phyloP scores from a whole-genome alignment of 1,284 basidiomycete species.

The Microstroma glucosiphilum region DNA sequence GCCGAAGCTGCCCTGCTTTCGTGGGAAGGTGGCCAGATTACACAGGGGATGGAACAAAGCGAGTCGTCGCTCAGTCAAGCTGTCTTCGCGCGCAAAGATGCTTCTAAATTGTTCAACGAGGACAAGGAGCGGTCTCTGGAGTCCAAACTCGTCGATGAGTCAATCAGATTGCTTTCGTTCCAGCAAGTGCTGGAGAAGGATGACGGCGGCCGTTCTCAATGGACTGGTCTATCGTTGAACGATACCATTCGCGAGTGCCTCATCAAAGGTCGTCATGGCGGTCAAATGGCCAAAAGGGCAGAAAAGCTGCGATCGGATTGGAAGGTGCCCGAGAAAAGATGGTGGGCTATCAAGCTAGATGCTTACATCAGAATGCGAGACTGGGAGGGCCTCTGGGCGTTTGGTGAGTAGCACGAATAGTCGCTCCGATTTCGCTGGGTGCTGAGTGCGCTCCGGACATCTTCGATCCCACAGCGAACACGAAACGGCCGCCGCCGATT shows the following conservation, averaged over 20 bases:
- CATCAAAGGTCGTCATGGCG: slow-evolving; percentile 16
- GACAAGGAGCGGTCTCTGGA: slow-evolving; percentile 86
- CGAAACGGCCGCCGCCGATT: slow-evolving; percentile 70
- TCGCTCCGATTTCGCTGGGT: not conserved
- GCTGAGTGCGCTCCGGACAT: not conserved
- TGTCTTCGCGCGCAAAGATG: slow-evolving; percentile 67
- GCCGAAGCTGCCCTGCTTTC: slow-evolving; percentile 81
- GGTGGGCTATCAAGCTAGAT: slow-evolving; percentile 34
- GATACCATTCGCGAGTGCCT: slow-evolving; percentile 42
- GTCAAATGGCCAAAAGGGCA: slow-evolving; percentile 29
- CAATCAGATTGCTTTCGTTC: slow-evolving; percentile 64
- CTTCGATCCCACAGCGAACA: not conserved
- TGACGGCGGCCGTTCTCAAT: slow-evolving; percentile 56
- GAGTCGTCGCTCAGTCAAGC: slow-evolving; percentile 51
- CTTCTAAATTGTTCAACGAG: slow-evolving; percentile 86
- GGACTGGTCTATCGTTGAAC: slow-evolving; percentile 32
- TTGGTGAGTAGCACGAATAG: slow-evolving; percentile 18
- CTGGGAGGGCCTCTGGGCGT: slow-evolving; percentile 33
- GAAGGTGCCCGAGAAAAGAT: slow-evolving; percentile 40
- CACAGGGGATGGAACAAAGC: slow-evolving; percentile 13
- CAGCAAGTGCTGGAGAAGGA: slow-evolving; percentile 87
- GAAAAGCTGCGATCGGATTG: slow-evolving; percentile 45
- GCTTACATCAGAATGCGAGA: slow-evolving; percentile 30
- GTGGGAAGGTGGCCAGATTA: slow-evolving; percentile 60
- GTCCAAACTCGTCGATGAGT: slow-evolving; percentile 88